These are phyloP conservation scores for Komagataella kurtzmanii DNA, from an alignment of 805 yeast species.

Conservation along the genomic window DNA sequence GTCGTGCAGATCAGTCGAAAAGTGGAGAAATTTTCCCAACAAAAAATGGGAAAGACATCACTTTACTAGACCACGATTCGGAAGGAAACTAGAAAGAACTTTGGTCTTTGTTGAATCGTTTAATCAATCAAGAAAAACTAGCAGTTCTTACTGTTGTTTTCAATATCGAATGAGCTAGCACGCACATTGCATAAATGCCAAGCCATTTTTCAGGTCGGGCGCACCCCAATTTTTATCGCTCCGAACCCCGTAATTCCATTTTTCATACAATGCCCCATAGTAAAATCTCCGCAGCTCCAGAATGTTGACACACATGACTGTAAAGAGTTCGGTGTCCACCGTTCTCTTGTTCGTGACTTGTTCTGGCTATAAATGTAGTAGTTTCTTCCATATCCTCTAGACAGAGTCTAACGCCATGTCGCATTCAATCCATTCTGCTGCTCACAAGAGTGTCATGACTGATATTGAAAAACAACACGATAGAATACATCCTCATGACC, in stretches of 20 bases:
- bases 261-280: background rate
- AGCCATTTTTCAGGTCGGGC: background rate
- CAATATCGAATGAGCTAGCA: background rate
- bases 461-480: background rate
- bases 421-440: background rate
- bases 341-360: background rate
- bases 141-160: background rate
- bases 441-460: background rate
- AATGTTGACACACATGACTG: background rate
- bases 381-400: background rate
- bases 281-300: background rate
- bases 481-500: background rate
- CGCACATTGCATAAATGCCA: background rate
- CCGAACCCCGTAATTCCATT: background rate
- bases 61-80: background rate
- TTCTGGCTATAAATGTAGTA: background rate
- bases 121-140: background rate
- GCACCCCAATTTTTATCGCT: background rate
- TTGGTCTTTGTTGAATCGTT: no score
- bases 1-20: background rate
- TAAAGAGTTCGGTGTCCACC: background rate
- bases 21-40: background rate
- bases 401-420: background rate
- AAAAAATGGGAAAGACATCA: background rate
- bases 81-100: no score